Conservation (phyloP, 1,284 basidiomycete genomes). For the Bondarzewia mesenterica region DNA sequence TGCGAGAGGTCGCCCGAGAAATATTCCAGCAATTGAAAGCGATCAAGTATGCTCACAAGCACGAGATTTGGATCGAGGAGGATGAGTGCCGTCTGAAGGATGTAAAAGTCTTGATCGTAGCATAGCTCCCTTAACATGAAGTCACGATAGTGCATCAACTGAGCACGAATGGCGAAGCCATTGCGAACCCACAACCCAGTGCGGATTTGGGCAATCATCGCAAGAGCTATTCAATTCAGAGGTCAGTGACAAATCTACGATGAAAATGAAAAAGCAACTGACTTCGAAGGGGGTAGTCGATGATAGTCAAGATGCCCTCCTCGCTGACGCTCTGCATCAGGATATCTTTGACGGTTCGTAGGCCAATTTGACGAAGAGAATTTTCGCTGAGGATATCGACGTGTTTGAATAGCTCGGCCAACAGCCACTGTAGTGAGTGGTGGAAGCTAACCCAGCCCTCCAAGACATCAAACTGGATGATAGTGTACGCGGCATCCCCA, state of each 20-base stretch:
- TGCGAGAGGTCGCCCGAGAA: slow-evolving; percentile 63
- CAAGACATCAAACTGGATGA: slow-evolving; percentile 73
- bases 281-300: slow-evolving; percentile 87
- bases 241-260: background rate
- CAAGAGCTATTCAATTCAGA: slow-evolving; percentile 47
- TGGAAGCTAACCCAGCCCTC: slow-evolving; percentile 90
- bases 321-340: slow-evolving; percentile 53
- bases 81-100: slow-evolving; percentile 81
- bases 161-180: slow-evolving; percentile 91
- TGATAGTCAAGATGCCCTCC: slow-evolving; percentile 56
- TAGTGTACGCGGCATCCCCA: slow-evolving; percentile 47
- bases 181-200: slow-evolving; percentile 98
- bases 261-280: slow-evolving; percentile 17
- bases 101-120: slow-evolving; percentile 94
- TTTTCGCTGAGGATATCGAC: slow-evolving; percentile 55
- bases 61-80: slow-evolving; percentile 77
- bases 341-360: slow-evolving; percentile 50
- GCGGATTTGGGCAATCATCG: slow-evolving; percentile 91
- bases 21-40: slow-evolving; percentile 78
- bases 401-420: slow-evolving; percentile 88
- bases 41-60: slow-evolving; percentile 82
- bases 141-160: slow-evolving; percentile 95
- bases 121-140: slow-evolving; percentile 93
- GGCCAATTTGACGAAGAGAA: slow-evolving; percentile 41
- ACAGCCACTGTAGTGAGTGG: slow-evolving; percentile 88